phyloP scores from a whole-genome alignment of 805 yeast genomes.

The Candida pini region DNA sequence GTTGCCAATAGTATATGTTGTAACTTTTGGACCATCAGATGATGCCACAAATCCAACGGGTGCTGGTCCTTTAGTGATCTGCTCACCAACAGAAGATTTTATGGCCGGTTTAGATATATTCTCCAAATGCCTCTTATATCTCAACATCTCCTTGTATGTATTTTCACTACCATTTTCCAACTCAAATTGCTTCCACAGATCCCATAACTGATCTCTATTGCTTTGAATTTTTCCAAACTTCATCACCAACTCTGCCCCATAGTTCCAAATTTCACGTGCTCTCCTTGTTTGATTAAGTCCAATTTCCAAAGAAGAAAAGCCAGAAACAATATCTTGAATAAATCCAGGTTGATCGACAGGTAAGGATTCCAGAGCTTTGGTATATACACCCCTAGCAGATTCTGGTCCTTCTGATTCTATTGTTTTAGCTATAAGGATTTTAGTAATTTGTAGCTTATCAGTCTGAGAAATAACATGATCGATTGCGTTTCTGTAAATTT shows the following conservation, averaged over 20 bases:
- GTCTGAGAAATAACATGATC: constrained; percentile 22
- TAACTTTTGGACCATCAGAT: constrained; percentile 30
- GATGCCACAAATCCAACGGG: constrained; percentile 47
- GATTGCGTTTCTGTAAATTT: constrained; percentile 39
- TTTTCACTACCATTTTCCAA: constrained; percentile 62
- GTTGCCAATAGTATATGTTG: constrained; percentile 17
- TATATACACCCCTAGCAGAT: constrained; percentile 43
- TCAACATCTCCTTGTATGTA: constrained; percentile 68
- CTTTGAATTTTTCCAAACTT: constrained; percentile 25
- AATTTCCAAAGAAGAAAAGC: constrained; percentile 56
- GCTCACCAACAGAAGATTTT: constrained; percentile 11
- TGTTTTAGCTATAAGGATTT: constrained; percentile 36
- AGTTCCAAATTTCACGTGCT: constrained; percentile 57
- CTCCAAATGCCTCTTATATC: constrained; percentile 42
- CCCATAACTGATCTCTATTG: constrained; percentile 44
- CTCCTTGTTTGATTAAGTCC: constrained; percentile 46
- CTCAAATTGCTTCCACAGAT: constrained; percentile 71
- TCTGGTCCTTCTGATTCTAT: constrained; percentile 34
- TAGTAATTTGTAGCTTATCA: constrained; percentile 37
- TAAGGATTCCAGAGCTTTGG: constrained; percentile 39
- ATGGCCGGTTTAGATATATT: constrained; percentile 16
- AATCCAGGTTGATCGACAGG: constrained; percentile 24
- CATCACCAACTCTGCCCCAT: constrained; percentile 41
- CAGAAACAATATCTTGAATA: constrained; percentile 37
- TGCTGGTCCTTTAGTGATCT: constrained; percentile 16